Evolutionary conservation across 2,329 filamentous ascomycete species (phyloP), one percentile per base, ranked within the genome.

Genomic region (Sphaerulina vaccinii): DNA sequence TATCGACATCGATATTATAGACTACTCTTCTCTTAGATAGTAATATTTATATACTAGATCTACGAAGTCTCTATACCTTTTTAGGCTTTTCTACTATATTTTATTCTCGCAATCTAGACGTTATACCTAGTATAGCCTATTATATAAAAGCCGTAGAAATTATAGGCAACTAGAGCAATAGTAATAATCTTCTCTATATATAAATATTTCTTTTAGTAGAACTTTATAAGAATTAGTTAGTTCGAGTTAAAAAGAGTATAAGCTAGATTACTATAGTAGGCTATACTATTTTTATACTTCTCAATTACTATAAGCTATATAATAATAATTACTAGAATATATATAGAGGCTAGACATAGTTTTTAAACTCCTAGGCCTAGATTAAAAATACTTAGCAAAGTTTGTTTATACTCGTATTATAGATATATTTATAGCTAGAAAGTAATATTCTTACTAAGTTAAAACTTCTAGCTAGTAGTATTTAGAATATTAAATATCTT

Each of bases 381-480:
- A 36, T 66, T 47, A 66, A 65, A 47, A 63, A 66, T 49, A 68
- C 66, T 50, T 63, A 61, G 32, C 56, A 66, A 40, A 75, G 74
- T 41, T 59, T 76, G 35, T 71, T 76, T 18, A 70, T 75, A 49
- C 67, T 95, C 61, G 86, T 89, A 0, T 96, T 91, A 64, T 97
- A 92, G 92, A 93, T 90, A 6, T 95, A 89, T 67, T 74, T 96
- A 57, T 92, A 97, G 65, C 78, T 97, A 10, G 92, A 97, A 71
- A 96, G 90, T 70, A 93, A 97, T 68, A 89, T 97, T 40, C 79
- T 96, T 40, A 93, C 93, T 2, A 93, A 99, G 70, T 77, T 97
- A 53, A 68, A 65, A 52, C 72, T 85, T 11, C 81, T 81, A 3
- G 75, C 78, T 1, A 85, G 81, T 64, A 79, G 80, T 1, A 82